Evolutionary conservation across 2,329 filamentous ascomycete genomes (phyloP).

Genomic region (Monosporascus cannonballus): DNA sequence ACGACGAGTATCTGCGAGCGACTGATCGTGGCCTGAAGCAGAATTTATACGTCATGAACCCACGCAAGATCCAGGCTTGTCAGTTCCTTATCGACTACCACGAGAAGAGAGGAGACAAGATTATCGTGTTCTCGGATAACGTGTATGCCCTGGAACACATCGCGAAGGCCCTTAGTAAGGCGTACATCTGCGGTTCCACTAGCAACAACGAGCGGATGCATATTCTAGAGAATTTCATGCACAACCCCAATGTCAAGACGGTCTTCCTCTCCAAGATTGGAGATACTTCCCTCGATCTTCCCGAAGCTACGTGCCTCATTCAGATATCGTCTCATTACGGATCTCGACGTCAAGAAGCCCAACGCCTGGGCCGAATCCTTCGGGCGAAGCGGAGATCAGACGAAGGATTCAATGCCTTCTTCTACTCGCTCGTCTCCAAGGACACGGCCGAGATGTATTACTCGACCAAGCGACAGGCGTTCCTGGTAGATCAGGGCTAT

Average conservation of each 20-base stretch:
- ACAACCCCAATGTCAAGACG: conserved; percentile 84
- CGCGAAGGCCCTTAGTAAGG: conserved; percentile 75
- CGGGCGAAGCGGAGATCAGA: conserved; percentile 94
- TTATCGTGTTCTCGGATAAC: conserved; percentile 97
- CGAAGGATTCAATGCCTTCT: conserved; percentile 98
- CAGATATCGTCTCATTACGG: conserved; percentile 98
- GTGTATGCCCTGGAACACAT: conserved; percentile 88
- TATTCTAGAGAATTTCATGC: conserved; percentile 91
- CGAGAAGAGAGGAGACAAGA: conserved; percentile 89
- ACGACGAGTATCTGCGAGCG: conserved; percentile 76
- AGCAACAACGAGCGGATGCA: conserved; percentile 77
- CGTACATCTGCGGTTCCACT: conserved; percentile 87
- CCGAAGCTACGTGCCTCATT: conserved; percentile 92
- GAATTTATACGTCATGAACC: conserved; percentile 90
- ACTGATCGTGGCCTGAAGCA: conserved; percentile 27
- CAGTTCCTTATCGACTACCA: conserved; percentile 99
- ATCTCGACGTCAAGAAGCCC: conserved; percentile 92
- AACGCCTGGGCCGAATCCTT: conserved; percentile 86
- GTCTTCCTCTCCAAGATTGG: conserved; percentile 97
- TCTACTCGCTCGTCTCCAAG: conserved; percentile 95
- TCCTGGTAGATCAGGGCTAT: conserved; percentile 95
- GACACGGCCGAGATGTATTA: conserved; percentile 98
- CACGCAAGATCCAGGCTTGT: conserved; percentile 91
- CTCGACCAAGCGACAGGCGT: conserved; percentile 92
- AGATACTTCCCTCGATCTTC: conserved; percentile 94